Base-by-base conservation (phyloP, 148 eudicot species). In the Fallopia convolvulus region DNA sequence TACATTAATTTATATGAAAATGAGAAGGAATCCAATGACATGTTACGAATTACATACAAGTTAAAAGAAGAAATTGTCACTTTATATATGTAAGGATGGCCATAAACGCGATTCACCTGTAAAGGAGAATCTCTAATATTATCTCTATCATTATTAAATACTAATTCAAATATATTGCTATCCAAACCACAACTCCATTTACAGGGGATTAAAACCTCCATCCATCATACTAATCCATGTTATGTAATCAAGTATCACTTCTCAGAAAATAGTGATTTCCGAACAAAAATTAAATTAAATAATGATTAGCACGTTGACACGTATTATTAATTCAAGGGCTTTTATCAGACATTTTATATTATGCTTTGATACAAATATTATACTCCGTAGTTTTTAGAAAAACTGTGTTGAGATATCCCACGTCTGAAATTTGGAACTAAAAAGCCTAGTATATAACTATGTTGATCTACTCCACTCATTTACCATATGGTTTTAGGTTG, bases 101-200 rank as follows among this genome's bases (percentile, higher is more conserved):
- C 20, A 68, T 68, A 39, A 39, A 68, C 36, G 9, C 44, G 72
- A 39, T 33, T 65, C 70, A 32, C 40, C 18, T 65, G 3, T 33
- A 68, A 68, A 68, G 72, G 3, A 33, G 72, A 68, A 33, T 68
- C 72, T 68, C 20, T 36, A 9, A n/a, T 17, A 36, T 68, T 68
- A 36, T 68, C 72, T 68, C 39, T 68, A 41, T 68, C 72, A 66
- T 33, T 66, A 60, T 60, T 47, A 15, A 8, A 26, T 26, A 26
- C 1, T 26, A 26, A 7, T 36, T 14, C 4, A 36, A 68, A 39
- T n/a, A n/a, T n/a, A n/a, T 68, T 68, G 72, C 46, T 68, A 68
- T 68, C 44, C 46, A 68, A 68, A 33, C 72, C 72, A 39, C 4
- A 68, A 36, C 46, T 66, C 72, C 72, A 66, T 66, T 66, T 65